Conservation (phyloP, 202 grass and related monocot genomes). For the Carex arenaria region DNA sequence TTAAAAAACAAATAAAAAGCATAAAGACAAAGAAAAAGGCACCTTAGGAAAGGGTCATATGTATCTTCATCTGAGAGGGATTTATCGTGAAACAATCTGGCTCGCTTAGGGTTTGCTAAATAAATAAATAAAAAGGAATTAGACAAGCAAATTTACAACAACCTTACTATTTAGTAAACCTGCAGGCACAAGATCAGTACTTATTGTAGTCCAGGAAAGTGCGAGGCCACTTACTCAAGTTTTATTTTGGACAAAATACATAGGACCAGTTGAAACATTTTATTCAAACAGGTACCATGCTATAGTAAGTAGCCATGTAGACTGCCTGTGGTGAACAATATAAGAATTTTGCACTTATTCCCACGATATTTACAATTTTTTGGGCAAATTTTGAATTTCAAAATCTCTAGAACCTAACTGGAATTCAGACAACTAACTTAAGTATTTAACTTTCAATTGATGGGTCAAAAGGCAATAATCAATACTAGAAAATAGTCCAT, state of each 20-base stretch:
- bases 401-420: not conserved
- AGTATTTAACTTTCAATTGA: not conserved
- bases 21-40: slow-evolving; percentile 28
- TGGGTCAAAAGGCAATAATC: not conserved
- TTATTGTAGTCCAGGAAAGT: not conserved
- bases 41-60: slow-evolving; percentile 92
- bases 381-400: not conserved
- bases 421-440: not conserved
- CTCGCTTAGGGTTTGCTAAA: slow-evolving; percentile 78
- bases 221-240: not conserved
- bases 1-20: slow-evolving; percentile 11
- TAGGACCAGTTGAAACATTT: not conserved
- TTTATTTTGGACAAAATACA: not conserved
- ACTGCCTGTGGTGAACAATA: not conserved
- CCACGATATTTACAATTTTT: not conserved
- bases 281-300: not conserved
- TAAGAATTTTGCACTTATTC: not conserved
- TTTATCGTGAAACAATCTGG: slow-evolving; percentile 78
- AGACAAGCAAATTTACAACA: slow-evolving; percentile 23
- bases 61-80: slow-evolving; percentile 78
- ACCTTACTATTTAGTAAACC: slow-evolving; percentile 3
- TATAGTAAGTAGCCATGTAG: not conserved
- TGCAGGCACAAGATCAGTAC: not conserved
- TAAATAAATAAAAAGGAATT: slow-evolving; percentile 8
- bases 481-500: slow-evolving; percentile 4